Evolutionary conservation across 495 filamentous ascomycete genomes (phyloP), one percentile per base, ranked within the genome.

Genomic region (Neurospora sp.): DNA sequence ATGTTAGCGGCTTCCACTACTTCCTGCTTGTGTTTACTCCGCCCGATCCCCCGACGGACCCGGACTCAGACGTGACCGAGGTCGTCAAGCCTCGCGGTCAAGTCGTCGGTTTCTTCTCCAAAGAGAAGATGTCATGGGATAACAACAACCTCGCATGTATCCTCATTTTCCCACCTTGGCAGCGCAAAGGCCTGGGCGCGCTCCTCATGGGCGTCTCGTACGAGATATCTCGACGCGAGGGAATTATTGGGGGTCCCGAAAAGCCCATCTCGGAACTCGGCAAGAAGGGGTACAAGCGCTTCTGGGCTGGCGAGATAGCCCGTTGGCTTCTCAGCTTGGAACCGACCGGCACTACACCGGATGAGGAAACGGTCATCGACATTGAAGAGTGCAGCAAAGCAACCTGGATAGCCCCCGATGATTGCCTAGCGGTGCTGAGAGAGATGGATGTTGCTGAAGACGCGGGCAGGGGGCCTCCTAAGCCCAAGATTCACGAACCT

Each of bases 101-200:
- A 69, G 90, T 98, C 40, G 88, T 97, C 8, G 96, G 96, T 70
- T 99, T 97, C 87, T 99, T 97, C 86, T 95, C 92, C 31, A 98
- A 98, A 78, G 96, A 99, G 83, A 98, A 98, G 77, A 90, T 97
- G 82, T 96, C 93, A 4, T 99, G 96, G 96, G 96, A 99, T 78
- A 93, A 96, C 76, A 98, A 98, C 80, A 99, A 98, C 75, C 88
- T 99, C 0, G 96, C 96, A 4, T 99, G 96, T 79, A 99, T 99
- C 73, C 85, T 98, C 35, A 87, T 99, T 12, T 98, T 99, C 79
- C 96, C 96, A 3, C 96, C 96, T 1, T 98, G 94, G 87, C 96
- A 98, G 79, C 89, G 90, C 70, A 93, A 91, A 74, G 93, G 94
- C 16, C 87, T 98, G 4, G 96, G 96, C 8, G 90, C 93, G 72